These are phyloP conservation scores for Botrytis fragariae DNA, from an alignment of 2,329 filamentous ascomycete genomes.

Conservation along the genomic window DNA sequence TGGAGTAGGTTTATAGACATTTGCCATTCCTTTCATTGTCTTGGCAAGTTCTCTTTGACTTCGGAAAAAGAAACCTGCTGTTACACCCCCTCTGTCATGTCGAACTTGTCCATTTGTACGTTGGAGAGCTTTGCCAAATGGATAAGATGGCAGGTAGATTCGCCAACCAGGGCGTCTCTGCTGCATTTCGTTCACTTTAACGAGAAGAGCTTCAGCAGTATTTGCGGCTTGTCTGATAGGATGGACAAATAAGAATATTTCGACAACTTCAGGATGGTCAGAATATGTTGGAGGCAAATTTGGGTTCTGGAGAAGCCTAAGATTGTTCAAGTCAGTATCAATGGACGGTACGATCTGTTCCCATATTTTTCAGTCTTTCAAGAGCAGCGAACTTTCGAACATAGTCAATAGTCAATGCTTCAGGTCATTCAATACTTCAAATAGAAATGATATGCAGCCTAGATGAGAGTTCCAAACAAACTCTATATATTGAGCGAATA, in stretches of 20 bases:
- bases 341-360: not conserved
- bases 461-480: not conserved
- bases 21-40: slow-evolving; percentile 40
- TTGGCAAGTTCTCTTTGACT: slow-evolving; percentile 36
- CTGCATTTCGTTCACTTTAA: slow-evolving; percentile 50
- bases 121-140: slow-evolving; percentile 51
- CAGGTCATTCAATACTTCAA: too few relatives aligned
- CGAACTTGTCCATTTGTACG: slow-evolving; percentile 56
- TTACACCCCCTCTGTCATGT: slow-evolving; percentile 58
- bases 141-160: slow-evolving; percentile 53
- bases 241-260: slow-evolving; percentile 54
- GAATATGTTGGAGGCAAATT: slow-evolving; percentile 47
- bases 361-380: too few relatives aligned
- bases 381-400: not conserved
- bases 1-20: slow-evolving; percentile 38
- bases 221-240: slow-evolving; percentile 53
- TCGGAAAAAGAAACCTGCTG: slow-evolving; percentile 48
- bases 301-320: slow-evolving; percentile 45
- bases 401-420: not conserved
- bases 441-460: not conserved
- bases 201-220: slow-evolving; percentile 47
- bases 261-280: slow-evolving; percentile 49
- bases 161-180: slow-evolving; percentile 42
- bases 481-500: not conserved
- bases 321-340: not conserved